phyloP scores from a whole-genome alignment of 306 rosid species.

The Echinosophora koreensis region DNA sequence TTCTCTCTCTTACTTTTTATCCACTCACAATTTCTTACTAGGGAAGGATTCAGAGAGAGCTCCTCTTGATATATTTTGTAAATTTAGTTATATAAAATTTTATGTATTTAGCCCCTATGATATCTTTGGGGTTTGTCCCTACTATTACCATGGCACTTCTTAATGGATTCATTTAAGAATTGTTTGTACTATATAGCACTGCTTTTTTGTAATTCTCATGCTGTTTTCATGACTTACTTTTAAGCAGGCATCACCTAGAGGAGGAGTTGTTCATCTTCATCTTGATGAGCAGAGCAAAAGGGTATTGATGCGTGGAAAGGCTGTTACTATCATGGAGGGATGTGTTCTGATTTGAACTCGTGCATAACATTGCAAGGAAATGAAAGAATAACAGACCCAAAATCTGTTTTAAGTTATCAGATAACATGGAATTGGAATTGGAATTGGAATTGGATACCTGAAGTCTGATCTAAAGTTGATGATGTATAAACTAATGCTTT shows the following conservation, averaged over 20 bases:
- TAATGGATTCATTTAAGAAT: too few species aligned
- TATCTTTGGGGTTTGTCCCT: too few species aligned
- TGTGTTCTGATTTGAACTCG: slow-evolving; percentile 44
- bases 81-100: too few species aligned
- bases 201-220: not conserved
- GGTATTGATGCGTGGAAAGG: slow-evolving; percentile 57
- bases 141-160: too few species aligned
- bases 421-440: too few species aligned
- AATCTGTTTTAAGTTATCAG: not conserved
- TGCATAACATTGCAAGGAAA: not conserved
- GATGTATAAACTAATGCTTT: not conserved
- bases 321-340: slow-evolving; percentile 61
- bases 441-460: not conserved
- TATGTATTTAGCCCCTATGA: too few species aligned
- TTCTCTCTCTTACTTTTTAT: too few species aligned
- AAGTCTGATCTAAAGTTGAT: not conserved
- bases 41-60: too few species aligned
- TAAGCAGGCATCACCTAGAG: slow-evolving; percentile 62
- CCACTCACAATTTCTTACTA: too few species aligned
- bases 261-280: slow-evolving; percentile 57
- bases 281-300: slow-evolving; percentile 56
- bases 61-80: too few species aligned
- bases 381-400: not conserved
- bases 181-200: too few species aligned
- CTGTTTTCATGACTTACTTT: not conserved